Conservation (phyloP, 2,329 filamentous ascomycete species). For the Aspergillus costaricaensis region DNA sequence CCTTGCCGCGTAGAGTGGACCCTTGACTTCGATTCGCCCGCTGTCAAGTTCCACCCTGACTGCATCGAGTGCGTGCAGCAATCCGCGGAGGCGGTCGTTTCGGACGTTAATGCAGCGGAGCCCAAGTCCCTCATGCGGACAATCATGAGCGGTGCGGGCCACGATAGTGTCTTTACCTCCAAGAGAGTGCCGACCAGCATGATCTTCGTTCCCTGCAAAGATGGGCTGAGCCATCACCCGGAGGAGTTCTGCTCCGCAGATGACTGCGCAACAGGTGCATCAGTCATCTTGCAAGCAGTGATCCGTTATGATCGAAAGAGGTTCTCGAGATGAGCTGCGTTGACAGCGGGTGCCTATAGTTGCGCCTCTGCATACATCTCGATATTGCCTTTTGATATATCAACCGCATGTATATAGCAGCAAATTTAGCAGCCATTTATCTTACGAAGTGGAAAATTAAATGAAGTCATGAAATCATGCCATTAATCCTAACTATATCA, state of each 20-base stretch:
- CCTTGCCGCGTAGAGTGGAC: slow-evolving; percentile 60
- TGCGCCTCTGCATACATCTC: neutral
- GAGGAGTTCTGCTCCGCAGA: slow-evolving; percentile 63
- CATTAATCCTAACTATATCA: slow-evolving; percentile 36
- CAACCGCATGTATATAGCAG: too few species aligned
- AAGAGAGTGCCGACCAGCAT: slow-evolving; percentile 63
- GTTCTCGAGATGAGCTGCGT: slow-evolving; percentile 33
- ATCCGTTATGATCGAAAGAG: slow-evolving; percentile 42
- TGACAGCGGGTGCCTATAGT: neutral
- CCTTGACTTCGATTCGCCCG: slow-evolving; percentile 62
- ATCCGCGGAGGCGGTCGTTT: slow-evolving; percentile 60
- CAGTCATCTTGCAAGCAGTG: slow-evolving; percentile 40
- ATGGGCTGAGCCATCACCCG: slow-evolving; percentile 66
- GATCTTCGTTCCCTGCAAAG: slow-evolving; percentile 66
- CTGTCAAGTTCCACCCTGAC: slow-evolving; percentile 65
- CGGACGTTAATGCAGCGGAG: slow-evolving; percentile 46
- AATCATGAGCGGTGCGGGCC: slow-evolving; percentile 66
- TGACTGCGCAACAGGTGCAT: slow-evolving; percentile 60
- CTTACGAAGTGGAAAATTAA: neutral
- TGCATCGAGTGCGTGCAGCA: slow-evolving; percentile 67
- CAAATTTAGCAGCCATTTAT: neutral
- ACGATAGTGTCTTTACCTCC: slow-evolving; percentile 65
- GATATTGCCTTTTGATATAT: too few species aligned
- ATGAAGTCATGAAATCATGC: slow-evolving; percentile 32
- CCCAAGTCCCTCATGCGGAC: slow-evolving; percentile 48